Evolutionary conservation across 768 basidiomycete genomes (phyloP).

Genomic region (Auricularia cornea): DNA sequence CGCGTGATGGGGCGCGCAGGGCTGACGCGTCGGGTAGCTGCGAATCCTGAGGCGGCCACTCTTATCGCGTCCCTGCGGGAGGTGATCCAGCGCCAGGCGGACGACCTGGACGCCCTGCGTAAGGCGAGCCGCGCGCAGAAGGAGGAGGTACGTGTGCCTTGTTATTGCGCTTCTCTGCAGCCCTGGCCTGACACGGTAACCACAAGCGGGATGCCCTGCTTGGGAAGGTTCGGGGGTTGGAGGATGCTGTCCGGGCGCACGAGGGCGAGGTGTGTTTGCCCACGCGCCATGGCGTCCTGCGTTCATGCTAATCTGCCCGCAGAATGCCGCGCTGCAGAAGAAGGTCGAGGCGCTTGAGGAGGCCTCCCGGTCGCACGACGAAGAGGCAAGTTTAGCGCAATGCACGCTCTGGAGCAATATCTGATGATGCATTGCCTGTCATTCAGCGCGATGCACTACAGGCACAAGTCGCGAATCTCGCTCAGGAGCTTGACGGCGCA

Average conservation of each 20-base stretch:
- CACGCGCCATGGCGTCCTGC: background rate
- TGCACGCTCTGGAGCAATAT: too few species aligned
- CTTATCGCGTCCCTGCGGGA: conserved; percentile 78
- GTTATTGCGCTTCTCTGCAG: conserved; percentile 1
- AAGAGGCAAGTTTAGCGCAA: background rate
- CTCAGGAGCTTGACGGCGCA: conserved; percentile 32
- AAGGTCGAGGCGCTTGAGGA: conserved; percentile 1
- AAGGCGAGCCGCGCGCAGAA: conserved; percentile 11
- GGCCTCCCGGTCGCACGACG: background rate
- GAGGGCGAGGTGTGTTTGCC: background rate
- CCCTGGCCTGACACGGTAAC: background rate
- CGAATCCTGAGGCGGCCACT: conserved; percentile 62
- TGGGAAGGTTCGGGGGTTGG: background rate
- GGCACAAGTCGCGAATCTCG: conserved; percentile 38
- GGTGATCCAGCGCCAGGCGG: conserved; percentile 69
- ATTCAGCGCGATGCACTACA: conserved; percentile 41
- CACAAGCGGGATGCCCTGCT: background rate
- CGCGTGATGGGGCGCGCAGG: background rate
- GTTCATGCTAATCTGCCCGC: background rate
- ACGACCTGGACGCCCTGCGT: conserved; percentile 29
- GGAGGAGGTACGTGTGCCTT: conserved; percentile 29
- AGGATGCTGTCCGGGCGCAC: background rate
- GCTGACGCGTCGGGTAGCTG: background rate
- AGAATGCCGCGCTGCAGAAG: background rate
- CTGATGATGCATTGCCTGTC: too few species aligned